Evolutionary conservation across 352 stramenopile genomes (phyloP).

Genomic region (Elongisporangium undulatum): DNA sequence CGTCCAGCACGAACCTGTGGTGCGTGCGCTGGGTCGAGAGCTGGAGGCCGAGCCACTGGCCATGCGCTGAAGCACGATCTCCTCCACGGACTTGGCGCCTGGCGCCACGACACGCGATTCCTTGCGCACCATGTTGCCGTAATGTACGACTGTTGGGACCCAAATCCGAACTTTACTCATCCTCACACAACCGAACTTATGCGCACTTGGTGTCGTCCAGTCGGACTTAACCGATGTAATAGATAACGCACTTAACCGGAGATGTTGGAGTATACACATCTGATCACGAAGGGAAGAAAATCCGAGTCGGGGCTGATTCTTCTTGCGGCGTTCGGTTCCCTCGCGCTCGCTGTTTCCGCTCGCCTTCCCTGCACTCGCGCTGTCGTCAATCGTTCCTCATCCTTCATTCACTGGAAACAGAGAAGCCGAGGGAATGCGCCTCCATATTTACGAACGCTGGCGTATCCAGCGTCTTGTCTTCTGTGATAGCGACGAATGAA

Average conservation of each 20-base stretch:
- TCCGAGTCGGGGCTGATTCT: neutral
- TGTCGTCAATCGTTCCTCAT: neutral
- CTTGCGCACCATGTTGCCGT: conserved; percentile 51
- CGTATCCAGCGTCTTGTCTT: neutral
- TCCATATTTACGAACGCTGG: neutral
- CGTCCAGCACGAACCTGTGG: neutral
- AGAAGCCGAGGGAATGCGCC: neutral
- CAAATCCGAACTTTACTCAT: no score
- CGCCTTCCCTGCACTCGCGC: neutral
- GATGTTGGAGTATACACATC: no score
- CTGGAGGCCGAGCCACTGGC: conserved; percentile 7
- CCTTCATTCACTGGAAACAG: neutral
- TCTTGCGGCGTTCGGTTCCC: neutral
- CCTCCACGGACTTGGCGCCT: conserved; percentile 56
- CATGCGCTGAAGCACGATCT: conserved; percentile 56
- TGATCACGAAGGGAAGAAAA: neutral
- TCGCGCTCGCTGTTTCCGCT: neutral
- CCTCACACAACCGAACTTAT: no score
- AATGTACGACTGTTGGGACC: neutral
- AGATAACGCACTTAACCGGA: neutral
- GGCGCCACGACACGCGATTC: conserved; percentile 38
- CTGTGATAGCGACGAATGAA: neutral
- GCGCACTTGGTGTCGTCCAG: no score
- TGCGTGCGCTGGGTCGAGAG: conserved; percentile 3
- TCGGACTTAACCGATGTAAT: neutral